Base-by-base conservation (phyloP, 257 asterid genomes). In the Nicotiana sylvestris region DNA sequence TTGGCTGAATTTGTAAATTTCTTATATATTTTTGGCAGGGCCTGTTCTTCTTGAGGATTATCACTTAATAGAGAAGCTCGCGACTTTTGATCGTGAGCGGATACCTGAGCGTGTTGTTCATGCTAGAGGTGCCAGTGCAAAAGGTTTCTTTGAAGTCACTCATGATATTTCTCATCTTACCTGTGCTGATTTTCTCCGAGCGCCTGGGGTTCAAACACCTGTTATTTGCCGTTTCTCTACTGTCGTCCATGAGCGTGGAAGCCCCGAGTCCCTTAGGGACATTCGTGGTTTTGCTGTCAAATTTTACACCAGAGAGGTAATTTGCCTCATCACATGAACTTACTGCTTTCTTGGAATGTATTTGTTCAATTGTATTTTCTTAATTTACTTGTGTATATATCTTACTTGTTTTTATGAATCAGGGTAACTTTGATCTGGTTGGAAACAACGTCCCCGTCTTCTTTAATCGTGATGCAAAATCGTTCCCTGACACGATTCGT, bases 91-190 rank as follows among this genome's bases (percentile, higher is more conserved):
- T 61, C 83, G 87, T 16, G 87, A 84, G 12, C 29, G 84, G 72
- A 84, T 84, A 17, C 87, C 87, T 4, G 87, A 84, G 33, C 84
- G 87, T 32, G 87, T 84, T 81, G 87, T 84, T 39, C 87, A 84
- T 64, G 87, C 87, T 66, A 62, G 87, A 61, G 87, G 87, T 69
- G 87, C 83, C 7, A 81, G 87, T 74, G 87, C 87, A n/a, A 80
- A 84, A 43, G 87, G 87, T 9, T 84, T 80, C 77, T 84, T 84
- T 74, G 84, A 84, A 56, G 87, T 81, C 57, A 80, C 84, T 64
- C 84, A 80, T 81, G 84, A 81, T 13, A 35, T 80, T 51, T 70
- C 84, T 70, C 66, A 84, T 51, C 84, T 80, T 43, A 10, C 84
- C 2, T 80, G 84, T 80, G 87, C 87, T 25, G 82, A 84, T 72